Percentiles rank a stretch among this genome's conserved stretches.
Evolutionary conservation across 371 early-diverging fungal species (phyloP).

Genomic region (Rhizopus delemar): DNA sequence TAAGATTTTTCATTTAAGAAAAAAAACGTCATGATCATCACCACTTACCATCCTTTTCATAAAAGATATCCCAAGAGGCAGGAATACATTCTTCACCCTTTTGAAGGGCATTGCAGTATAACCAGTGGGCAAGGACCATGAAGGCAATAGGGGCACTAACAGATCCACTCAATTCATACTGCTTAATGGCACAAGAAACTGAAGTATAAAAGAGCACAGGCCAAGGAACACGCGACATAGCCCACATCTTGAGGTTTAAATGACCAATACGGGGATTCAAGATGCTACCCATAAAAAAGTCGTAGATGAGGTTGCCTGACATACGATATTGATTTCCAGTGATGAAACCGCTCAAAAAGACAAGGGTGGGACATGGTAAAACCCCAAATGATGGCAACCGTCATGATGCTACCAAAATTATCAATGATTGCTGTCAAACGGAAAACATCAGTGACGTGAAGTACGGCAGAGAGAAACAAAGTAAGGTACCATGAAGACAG

Average conservation of each 20-base stretch:
- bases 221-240: slow-evolving; percentile 80
- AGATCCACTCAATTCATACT: slow-evolving; percentile 63
- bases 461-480: slow-evolving; percentile 43
- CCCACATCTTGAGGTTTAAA: slow-evolving; percentile 86
- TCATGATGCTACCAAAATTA: slow-evolving; percentile 65
- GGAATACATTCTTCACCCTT: slow-evolving; percentile 81
- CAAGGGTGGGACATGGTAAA: slow-evolving; percentile 50
- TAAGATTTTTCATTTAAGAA: slow-evolving; percentile 10
- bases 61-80: slow-evolving; percentile 72
- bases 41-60: slow-evolving; percentile 58
- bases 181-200: slow-evolving; percentile 67
- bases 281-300: slow-evolving; percentile 74
- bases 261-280: slow-evolving; percentile 77
- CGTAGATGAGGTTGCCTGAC: slow-evolving; percentile 79
- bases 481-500: slow-evolving; percentile 58
- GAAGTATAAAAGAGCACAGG: slow-evolving; percentile 70
- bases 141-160: slow-evolving; percentile 71
- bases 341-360: slow-evolving; percentile 38
- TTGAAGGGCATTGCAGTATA: slow-evolving; percentile 73
- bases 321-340: slow-evolving; percentile 55
- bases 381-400: slow-evolving; percentile 58
- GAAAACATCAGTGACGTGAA: slow-evolving; percentile 56
- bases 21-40: background rate
- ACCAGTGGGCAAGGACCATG: slow-evolving; percentile 74
- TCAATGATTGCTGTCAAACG: slow-evolving; percentile 58